phyloP scores from a whole-genome alignment of 192 early-diverging fungal species.

The Gaertneriomyces semiglobifer region DNA sequence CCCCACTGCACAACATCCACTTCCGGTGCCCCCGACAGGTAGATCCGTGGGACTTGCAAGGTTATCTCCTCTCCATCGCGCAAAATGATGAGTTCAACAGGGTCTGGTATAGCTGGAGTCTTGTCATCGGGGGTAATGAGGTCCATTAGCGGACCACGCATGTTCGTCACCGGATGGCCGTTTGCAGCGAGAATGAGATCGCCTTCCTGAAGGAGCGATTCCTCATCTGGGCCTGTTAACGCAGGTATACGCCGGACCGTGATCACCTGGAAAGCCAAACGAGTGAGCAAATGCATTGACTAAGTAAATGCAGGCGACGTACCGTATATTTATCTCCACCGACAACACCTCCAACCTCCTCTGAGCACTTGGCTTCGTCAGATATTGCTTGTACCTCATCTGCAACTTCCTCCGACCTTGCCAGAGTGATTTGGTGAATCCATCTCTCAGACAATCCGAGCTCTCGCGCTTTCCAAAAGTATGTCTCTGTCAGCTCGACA shows the following conservation, averaged over 20 bases:
- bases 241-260: constrained; percentile 33
- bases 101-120: constrained; percentile 3
- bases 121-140: constrained; percentile 7
- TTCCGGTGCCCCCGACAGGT: constrained; percentile 22
- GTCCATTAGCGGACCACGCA: constrained; percentile 31
- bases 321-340: constrained; percentile 35
- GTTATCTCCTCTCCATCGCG: constrained; percentile 23
- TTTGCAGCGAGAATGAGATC: constrained; percentile 31
- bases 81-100: constrained; percentile 21
- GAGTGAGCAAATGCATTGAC: not conserved
- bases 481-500: constrained; percentile 33
- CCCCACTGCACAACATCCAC: constrained; percentile 36
- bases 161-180: constrained; percentile 22
- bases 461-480: constrained; percentile 36
- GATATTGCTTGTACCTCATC: constrained; percentile 20
- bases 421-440: constrained; percentile 31
- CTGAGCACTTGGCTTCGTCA: constrained; percentile 10
- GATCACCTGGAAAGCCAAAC: constrained; percentile 18
- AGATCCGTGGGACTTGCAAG: constrained; percentile 21
- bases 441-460: constrained; percentile 33
- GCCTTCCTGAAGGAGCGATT: constrained; percentile 24
- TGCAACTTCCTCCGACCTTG: constrained; percentile 26
- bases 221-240: constrained; percentile 21
- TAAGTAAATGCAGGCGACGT: not conserved
- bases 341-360: constrained; percentile 27